Base-by-base conservation (phyloP, 805 yeast species). In the Wickerhamomyces bovis region DNA sequence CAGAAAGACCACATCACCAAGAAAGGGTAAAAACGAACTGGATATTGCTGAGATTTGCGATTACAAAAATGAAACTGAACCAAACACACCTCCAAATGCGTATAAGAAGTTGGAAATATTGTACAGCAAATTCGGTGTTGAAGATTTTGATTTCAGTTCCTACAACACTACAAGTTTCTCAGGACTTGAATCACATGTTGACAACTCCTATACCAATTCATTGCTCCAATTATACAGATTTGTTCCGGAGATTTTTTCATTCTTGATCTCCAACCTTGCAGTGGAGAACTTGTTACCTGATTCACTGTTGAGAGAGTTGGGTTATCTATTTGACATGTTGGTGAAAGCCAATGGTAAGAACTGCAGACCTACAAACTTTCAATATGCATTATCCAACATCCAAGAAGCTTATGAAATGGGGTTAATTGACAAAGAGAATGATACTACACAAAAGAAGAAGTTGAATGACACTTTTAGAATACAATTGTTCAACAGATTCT, bases 251-350 rank as follows among this genome's bases (percentile, higher is more conserved):
- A 59, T 94, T 22, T 87, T 80, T 67, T 85, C 87, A 55, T 71
- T 77, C 51, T 73, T 83, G 2, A 71, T 83, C 5, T 68, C 72
- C 5, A 75, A 78, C 20, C 65, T 89, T 25, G 75, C 83, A 3
- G 67, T 72, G 39, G 82, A 79, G 51, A 72, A 73, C 38, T 69
- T 80, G 25, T 56, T 58, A n/a, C 58, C 63, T 8, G 61, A 59
- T 41, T 80, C 85, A 2, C 62, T 90, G 3, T 65, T 89, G 23
- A 81, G 86, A 42, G 97, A 94, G 60, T 67, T 90, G 41, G 99
- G 97, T 0, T 88, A 89, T 52, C 68, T 95, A 13, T 88, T 80
- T 65, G 98, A 95, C 59, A 92, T 94, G 99, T 75, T 92, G 66
- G 75, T 75, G 38, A 86, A 87, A 61, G 89, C 96, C 0, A 67